A percentile compares a stretch with the other conserved stretches of the same genome.
Conservation (phyloP, 2,329 filamentous ascomycete genomes). For the Botrytis squamosa region DNA sequence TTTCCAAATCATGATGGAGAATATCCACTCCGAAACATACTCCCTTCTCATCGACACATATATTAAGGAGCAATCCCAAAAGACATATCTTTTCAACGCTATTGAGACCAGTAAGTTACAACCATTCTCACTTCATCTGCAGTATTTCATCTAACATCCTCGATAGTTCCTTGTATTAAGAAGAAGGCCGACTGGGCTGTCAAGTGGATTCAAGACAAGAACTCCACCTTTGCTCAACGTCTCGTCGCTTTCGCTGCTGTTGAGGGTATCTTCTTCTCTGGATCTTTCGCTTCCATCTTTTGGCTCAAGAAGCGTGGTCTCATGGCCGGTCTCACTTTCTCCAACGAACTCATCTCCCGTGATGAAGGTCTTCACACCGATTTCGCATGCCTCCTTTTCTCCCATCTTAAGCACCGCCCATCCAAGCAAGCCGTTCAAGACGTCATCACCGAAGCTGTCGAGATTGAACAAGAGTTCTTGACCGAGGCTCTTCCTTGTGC, state of each 20-base stretch:
- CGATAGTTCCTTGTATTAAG: constrained; percentile 83
- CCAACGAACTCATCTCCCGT: constrained; percentile 99
- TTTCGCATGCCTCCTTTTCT: constrained; percentile 96
- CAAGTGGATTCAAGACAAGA: constrained; percentile 87
- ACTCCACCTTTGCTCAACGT: constrained; percentile 92
- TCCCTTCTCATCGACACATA: constrained; percentile 98
- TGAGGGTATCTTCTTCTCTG: constrained; percentile 99
- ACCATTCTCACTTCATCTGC: neutral
- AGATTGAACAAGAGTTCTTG: constrained; percentile 96
- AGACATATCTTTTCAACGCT: constrained; percentile 93
- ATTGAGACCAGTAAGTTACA: constrained; percentile 83
- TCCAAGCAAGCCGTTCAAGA: constrained; percentile 75
- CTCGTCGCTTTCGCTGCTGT: constrained; percentile 96
- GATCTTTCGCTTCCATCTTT: constrained; percentile 98
- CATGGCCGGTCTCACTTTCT: constrained; percentile 98
- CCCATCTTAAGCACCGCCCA: constrained; percentile 91
- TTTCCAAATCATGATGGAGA: constrained; percentile 99
- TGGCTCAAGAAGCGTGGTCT: constrained; percentile 99
- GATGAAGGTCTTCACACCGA: constrained; percentile 99
- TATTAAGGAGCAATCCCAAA: constrained; percentile 95
- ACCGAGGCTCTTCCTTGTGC: constrained; percentile 91
- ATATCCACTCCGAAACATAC: constrained; percentile 99
- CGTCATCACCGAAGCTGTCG: constrained; percentile 92
- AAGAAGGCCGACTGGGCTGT: constrained; percentile 99
- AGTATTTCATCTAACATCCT: constrained; percentile 34